Conservation (phyloP, 176 grass and related monocot species). For the Alloteropsis semialata region DNA sequence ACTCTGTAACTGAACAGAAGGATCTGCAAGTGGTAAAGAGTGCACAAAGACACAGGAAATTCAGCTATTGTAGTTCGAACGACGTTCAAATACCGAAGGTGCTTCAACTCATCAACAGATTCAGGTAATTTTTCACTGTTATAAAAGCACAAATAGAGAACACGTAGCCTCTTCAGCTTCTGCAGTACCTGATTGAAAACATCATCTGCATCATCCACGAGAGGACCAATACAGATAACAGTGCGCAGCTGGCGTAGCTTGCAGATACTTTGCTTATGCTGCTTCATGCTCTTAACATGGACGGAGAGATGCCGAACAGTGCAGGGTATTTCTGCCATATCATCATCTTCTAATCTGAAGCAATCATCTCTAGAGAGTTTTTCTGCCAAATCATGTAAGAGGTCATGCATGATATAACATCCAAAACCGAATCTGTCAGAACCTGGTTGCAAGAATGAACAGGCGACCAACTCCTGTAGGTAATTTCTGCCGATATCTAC, state of each 20-base stretch:
- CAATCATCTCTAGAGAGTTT: not conserved
- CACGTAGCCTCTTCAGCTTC: slow-evolving; percentile 16
- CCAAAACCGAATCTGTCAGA: not conserved
- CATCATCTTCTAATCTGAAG: slow-evolving; percentile 24
- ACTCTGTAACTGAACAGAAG: not conserved
- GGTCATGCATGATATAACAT: not conserved
- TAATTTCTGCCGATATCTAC: not conserved
- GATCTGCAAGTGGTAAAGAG: slow-evolving; percentile 17
- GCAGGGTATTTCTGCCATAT: not conserved
- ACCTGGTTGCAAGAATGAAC: not conserved
- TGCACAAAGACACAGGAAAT: not conserved
- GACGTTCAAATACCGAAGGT: slow-evolving; percentile 23
- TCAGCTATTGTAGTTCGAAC: not conserved
- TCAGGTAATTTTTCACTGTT: not conserved
- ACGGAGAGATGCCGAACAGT: not conserved
- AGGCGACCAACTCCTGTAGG: not conserved
- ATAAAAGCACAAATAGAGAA: not conserved
- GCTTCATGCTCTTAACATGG: not conserved
- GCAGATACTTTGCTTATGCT: not conserved
- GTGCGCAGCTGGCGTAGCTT: not conserved
- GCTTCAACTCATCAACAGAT: slow-evolving; percentile 15
- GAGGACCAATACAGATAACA: slow-evolving; percentile 6
- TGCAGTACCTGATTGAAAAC: not conserved
- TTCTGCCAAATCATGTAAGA: slow-evolving; percentile 6
- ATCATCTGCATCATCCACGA: not conserved